A percentile compares a stretch with the other conserved stretches of the same genome.
Evolutionary conservation across 2,329 filamentous ascomycete species (phyloP).

Genomic region (Chrysoporthe austroafricana): DNA sequence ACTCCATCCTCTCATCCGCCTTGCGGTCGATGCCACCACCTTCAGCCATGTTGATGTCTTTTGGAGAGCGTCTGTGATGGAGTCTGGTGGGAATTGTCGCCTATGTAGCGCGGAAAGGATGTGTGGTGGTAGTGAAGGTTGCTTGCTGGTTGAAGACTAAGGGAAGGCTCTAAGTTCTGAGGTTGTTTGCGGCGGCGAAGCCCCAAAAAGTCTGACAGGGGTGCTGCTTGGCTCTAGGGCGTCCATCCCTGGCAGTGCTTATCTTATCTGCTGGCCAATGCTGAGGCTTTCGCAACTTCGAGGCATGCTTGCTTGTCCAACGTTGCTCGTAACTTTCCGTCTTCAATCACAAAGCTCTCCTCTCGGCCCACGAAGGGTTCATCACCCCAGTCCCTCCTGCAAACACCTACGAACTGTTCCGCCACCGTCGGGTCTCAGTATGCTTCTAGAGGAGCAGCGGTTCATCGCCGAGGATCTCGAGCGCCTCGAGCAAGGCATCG

Average conservation of each 20-base stretch:
- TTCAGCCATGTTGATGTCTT: constrained; percentile 77
- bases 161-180: neutral
- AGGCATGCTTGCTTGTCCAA: constrained; percentile 5
- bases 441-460: constrained; percentile 92
- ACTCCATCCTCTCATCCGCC: constrained; percentile 96
- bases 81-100: neutral
- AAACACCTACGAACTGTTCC: neutral
- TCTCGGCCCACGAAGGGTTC: neutral
- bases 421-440: constrained; percentile 37
- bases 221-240: constrained; percentile 1
- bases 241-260: constrained; percentile 14
- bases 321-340: neutral
- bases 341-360: neutral
- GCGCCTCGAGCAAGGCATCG: constrained; percentile 90
- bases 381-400: neutral
- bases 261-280: constrained; percentile 24
- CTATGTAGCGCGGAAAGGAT: constrained; percentile 2
- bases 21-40: constrained; percentile 79
- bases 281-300: constrained; percentile 10
- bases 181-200: constrained; percentile 15
- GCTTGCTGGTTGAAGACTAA: neutral
- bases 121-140: constrained; percentile 8
- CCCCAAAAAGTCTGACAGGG: constrained; percentile 28
- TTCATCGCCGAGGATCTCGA: constrained; percentile 96
- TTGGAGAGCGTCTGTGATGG: constrained; percentile 49